Evolutionary conservation across 1,284 basidiomycete species (phyloP), one percentile per base, ranked within the genome.

Genomic region (Mycosarcoma mackinlayi): DNA sequence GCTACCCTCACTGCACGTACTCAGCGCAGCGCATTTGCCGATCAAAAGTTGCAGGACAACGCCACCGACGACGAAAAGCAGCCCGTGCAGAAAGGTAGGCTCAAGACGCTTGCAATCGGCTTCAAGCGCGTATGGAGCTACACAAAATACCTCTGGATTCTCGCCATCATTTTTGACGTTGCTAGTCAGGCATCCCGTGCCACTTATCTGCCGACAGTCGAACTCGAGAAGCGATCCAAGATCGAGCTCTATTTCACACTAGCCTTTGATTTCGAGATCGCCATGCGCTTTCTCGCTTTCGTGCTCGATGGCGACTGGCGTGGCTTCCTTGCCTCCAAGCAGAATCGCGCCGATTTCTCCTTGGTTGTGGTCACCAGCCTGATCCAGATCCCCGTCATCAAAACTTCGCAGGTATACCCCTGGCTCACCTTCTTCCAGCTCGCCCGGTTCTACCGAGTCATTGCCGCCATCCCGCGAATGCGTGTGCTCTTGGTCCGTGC

Each of bases 351-450:
- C 38, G 95, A 98, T 81, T 80, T 90, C 23, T 83, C 89, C n/a
- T 85, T 98, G n/a, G 93, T 91, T 0, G 80, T 96, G 44, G 87
- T 87, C 1, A 90, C 90, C 6, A 89, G 86, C 35, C 85, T 96
- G 77, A 93, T 96, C 31, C 92, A 96, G 82, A 90, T 97, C 37
- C 94, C 95, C 0, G 86, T 80, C 11, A 90, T 98, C 34, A 72
- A 78, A 50, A 70, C 87, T 27, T 90, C 90, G 6, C 58, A 71
- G 3, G 86, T 89, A 3, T 96, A 96, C 78, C 87, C 90, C 0
- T 98, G 95, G 95, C 87, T 98, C 70, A 96, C 93, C 2, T 87
- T 92, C 37, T 92, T 98, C 77, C 92, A 94, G 80, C 85, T 98
- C 6, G 86, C 87, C 64, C 87, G 95, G 69, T 98, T 97, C 85